These are phyloP conservation scores for Leccinum barrowsii DNA, from an alignment of 768 basidiomycete species.

Conservation along the genomic window DNA sequence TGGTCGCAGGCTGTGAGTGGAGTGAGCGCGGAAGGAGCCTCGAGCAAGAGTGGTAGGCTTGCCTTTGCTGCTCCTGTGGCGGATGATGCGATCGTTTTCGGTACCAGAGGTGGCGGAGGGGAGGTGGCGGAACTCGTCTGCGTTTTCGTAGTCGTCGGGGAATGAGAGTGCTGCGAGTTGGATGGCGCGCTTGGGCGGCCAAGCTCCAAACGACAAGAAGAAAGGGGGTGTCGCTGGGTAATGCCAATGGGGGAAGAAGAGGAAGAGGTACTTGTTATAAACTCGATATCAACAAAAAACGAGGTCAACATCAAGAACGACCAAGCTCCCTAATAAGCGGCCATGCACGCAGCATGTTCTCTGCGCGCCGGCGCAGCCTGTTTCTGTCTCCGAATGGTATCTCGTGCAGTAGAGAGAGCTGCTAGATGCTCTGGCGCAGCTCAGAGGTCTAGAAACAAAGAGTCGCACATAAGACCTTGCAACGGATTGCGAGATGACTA, in stretches of 20 bases:
- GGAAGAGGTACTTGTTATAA: no score
- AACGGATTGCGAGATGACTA: background rate
- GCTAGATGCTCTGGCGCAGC: constrained; percentile 19
- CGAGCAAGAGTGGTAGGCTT: constrained; percentile 11
- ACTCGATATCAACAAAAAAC: background rate
- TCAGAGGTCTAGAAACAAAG: constrained; percentile 12
- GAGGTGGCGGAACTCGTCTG: constrained; percentile 50
- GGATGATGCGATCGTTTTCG: constrained; percentile 47
- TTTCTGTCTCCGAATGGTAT: constrained; percentile 32
- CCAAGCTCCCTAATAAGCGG: constrained; percentile 1
- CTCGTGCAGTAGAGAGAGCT: constrained; percentile 25
- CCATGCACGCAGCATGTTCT: constrained; percentile 14
- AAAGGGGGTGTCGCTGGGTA: no score
- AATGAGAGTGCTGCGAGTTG: constrained; percentile 40
- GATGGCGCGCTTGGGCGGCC: constrained; percentile 19
- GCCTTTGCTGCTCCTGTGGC: constrained; percentile 79
- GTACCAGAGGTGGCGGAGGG: constrained; percentile 23
- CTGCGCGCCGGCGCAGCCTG: constrained; percentile 23
- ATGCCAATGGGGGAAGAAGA: no score
- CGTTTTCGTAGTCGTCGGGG: constrained; percentile 63
- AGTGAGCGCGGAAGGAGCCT: background rate
- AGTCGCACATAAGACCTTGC: background rate
- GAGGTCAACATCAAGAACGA: constrained; percentile 3
- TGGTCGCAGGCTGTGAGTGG: constrained; percentile 74
- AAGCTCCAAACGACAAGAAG: constrained; percentile 3